Evolutionary conservation across 2,329 filamentous ascomycete species (phyloP).

Genomic region (Beauveria bassiana): DNA sequence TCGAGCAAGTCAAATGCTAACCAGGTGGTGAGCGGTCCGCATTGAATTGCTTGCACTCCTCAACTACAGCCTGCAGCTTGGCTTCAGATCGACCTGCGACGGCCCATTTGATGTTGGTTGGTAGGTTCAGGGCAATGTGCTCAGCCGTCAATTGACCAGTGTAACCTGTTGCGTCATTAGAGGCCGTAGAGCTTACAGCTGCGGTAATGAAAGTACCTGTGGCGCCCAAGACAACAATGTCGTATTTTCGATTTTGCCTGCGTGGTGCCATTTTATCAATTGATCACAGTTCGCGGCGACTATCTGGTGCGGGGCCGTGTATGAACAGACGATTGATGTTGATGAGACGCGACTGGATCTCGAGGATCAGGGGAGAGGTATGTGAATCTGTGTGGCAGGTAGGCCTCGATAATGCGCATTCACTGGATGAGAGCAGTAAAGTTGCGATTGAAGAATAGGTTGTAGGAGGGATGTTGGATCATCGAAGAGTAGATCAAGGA

Average conservation of each 20-base stretch:
- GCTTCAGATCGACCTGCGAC: conserved; percentile 72
- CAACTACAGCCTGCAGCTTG: conserved; percentile 64
- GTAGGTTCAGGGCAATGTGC: conserved; percentile 62
- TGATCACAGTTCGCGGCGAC: neutral
- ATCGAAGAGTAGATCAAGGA: neutral
- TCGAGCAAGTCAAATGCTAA: conserved; percentile 28
- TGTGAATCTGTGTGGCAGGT: neutral
- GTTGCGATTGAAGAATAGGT: neutral
- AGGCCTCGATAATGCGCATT: neutral
- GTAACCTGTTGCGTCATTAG: conserved; percentile 52
- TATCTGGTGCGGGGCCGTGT: neutral
- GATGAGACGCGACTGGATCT: neutral
- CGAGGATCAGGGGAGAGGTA: conserved; percentile 1
- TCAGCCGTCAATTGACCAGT: conserved; percentile 72
- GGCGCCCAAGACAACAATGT: conserved; percentile 50
- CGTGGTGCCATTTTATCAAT: conserved; percentile 35
- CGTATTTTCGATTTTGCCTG: conserved; percentile 46
- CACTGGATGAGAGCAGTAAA: neutral
- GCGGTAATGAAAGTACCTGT: conserved; percentile 35
- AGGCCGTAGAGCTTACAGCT: neutral
- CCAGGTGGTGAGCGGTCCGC: conserved; percentile 64
- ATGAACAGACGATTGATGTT: neutral
- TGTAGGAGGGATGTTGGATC: neutral
- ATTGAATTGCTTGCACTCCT: conserved; percentile 58
- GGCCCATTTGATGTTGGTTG: conserved; percentile 79